phyloP scores from a whole-genome alignment of 75 land plant genomes.

The Sequoiadendron giganteum region DNA sequence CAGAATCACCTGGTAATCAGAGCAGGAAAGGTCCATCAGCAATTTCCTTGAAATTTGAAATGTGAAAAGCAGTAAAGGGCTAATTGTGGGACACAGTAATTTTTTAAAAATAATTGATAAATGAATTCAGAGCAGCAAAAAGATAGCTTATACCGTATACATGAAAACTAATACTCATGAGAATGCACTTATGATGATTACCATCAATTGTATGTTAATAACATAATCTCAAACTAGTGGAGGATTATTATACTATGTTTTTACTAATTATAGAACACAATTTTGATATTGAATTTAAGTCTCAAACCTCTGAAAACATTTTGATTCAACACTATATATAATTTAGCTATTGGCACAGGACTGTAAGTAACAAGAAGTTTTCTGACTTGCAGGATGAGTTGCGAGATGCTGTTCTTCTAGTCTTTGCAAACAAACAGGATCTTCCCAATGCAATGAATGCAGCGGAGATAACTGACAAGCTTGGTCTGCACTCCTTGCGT shows the following conservation, averaged over 20 bases:
- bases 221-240: not conserved
- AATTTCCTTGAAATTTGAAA: no score
- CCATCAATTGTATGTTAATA: not conserved
- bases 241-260: not conserved
- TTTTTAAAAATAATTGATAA: no score
- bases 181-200: not conserved
- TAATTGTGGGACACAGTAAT: no score
- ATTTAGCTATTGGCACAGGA: not conserved
- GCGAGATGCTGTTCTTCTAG: constrained; percentile 85
- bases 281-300: not conserved
- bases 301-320: not conserved
- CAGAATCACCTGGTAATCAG: no score
- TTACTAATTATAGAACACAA: not conserved
- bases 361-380: not conserved
- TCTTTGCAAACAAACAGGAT: constrained; percentile 95
- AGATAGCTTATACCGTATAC: no score
- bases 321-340: not conserved
- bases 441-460: constrained; percentile 96
- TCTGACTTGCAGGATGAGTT: constrained; percentile 63
- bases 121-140: no score
- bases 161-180: no score
- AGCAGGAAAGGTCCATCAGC: no score
- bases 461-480: constrained; percentile 89
- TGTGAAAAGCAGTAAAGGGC: no score
- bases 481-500: constrained; percentile 32